Base-by-base conservation (phyloP, 176 grass and related monocot genomes). In the Oryza australiensis region DNA sequence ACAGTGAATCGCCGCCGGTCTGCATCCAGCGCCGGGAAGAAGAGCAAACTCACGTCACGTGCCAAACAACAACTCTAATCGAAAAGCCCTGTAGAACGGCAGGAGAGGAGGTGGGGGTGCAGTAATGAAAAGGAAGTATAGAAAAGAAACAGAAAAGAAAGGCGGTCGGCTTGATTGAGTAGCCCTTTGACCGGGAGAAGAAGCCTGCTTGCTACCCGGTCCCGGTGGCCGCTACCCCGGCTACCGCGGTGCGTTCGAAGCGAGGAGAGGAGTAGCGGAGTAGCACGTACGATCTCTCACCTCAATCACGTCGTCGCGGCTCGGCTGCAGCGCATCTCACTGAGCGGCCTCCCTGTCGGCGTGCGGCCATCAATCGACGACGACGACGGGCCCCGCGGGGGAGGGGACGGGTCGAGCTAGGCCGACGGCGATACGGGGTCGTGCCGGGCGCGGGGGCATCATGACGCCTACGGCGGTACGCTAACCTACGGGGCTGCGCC, bases 241-340 rank as follows among this genome's bases (percentile, higher is more conserved):
- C 15, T 51, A 20, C 15, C 16, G 48, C 22, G 6, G 53, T 59
- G 22, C 53, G 45, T 22, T 16, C 49, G 5, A 55, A 22, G 20
- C 18, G 20, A 55, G 5, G 0, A 6, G 51, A 1, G 5, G 16
- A 6, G 20, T 48, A 16, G 45, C n/a, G n/a, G 14, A 16, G 1
- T 5, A 14, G 24, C 48, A 43, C 35, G 79, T 76, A 84, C 82
- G 73, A 84, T 43, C 66, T 63, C 55, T 75, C 83, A 72, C 40
- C 18, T 85, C 74, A 71, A 48, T 64, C 75, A 55, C 41, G 68
- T 80, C 84, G 48, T 26, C 40, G 68, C 15, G 51, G 66, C 83
- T 37, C n/a, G 35, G 7, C 5, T 10, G 71, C 43, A 73, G 71
- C 15, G 82, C 64, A 77, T 34, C 64, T 63, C 82, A 43, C 64